Conservation (phyloP, 2,329 filamentous ascomycete genomes). For the Trichoderma oligosporum region DNA sequence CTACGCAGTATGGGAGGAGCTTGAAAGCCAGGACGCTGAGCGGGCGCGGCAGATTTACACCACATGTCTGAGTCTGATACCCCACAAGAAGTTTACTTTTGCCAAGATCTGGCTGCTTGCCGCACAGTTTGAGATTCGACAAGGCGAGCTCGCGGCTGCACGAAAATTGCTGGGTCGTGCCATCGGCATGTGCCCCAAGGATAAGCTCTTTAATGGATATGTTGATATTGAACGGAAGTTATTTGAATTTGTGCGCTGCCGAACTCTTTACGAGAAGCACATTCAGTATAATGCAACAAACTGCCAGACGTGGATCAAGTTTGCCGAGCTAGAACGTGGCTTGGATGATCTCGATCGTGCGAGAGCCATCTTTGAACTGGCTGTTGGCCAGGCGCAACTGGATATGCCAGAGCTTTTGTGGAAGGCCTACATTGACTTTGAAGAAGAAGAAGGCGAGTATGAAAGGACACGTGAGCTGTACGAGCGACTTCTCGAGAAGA, state of each 20-base stretch:
- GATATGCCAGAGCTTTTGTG: slow-evolving; percentile 98
- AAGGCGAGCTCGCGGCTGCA: slow-evolving; percentile 73
- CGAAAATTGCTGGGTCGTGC: slow-evolving; percentile 86
- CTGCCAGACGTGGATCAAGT: slow-evolving; percentile 92
- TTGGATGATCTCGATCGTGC: slow-evolving; percentile 86
- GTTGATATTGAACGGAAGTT: slow-evolving; percentile 88
- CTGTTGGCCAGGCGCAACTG: slow-evolving; percentile 73
- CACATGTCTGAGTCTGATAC: slow-evolving; percentile 80
- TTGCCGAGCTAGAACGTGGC: slow-evolving; percentile 86
- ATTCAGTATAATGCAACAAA: slow-evolving; percentile 89
- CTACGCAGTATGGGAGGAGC: slow-evolving; percentile 93
- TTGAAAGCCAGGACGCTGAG: slow-evolving; percentile 71
- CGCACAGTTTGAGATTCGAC: slow-evolving; percentile 88
- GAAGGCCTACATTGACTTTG: slow-evolving; percentile 98
- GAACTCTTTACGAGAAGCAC: slow-evolving; percentile 89
- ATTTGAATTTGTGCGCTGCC: slow-evolving; percentile 89
- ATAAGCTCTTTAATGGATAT: slow-evolving; percentile 91
- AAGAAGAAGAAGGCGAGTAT: slow-evolving; percentile 92
- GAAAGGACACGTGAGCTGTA: slow-evolving; percentile 77
- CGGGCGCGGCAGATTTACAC: slow-evolving; percentile 87
- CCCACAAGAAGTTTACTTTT: slow-evolving; percentile 96
- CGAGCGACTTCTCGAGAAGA: slow-evolving; percentile 87
- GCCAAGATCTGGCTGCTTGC: slow-evolving; percentile 94
- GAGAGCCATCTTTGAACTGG: slow-evolving; percentile 87
- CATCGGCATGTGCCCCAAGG: slow-evolving; percentile 93